These are phyloP conservation scores for Hippophae tibetana DNA, from an alignment of 306 rosid species.

Conservation along the genomic window DNA sequence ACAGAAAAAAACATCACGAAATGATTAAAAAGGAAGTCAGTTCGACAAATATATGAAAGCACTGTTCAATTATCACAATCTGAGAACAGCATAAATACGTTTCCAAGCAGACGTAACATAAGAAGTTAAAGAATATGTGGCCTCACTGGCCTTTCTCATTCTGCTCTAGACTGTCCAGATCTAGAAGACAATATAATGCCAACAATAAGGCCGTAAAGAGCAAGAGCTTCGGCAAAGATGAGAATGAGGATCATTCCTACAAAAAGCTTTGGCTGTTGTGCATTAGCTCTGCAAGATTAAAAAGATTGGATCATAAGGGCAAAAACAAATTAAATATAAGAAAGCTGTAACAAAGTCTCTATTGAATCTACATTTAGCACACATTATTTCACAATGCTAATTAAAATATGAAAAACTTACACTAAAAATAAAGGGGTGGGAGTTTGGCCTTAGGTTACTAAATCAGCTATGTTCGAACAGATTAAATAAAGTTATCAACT, in stretches of 20 bases:
- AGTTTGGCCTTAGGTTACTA: too few relatives aligned
- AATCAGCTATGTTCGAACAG: too few relatives aligned
- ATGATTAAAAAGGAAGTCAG: constrained; percentile 22
- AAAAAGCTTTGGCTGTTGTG: constrained; percentile 84
- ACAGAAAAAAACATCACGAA: constrained; percentile 32
- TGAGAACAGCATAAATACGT: constrained; percentile 16
- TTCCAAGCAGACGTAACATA: constrained; percentile 21
- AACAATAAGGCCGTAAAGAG: constrained; percentile 73
- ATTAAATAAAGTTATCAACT: too few relatives aligned
- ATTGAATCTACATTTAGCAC: too few relatives aligned
- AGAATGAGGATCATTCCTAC: constrained; percentile 87
- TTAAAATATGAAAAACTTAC: too few relatives aligned
- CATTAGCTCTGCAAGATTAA: constrained; percentile 58
- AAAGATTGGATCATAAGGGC: neutral
- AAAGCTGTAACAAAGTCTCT: too few relatives aligned
- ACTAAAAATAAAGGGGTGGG: too few relatives aligned
- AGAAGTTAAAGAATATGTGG: constrained; percentile 41
- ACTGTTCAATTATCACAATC: constrained; percentile 28
- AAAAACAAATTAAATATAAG: neutral
- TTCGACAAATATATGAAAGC: constrained; percentile 26
- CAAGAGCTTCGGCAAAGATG: constrained; percentile 81
- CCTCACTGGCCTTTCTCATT: constrained; percentile 29
- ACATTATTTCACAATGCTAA: too few relatives aligned
- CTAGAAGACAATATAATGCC: constrained; percentile 83
- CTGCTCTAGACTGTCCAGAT: constrained; percentile 88